phyloP scores from a whole-genome alignment of 2,329 filamentous ascomycete genomes.

The Elsinoe necatrix region DNA sequence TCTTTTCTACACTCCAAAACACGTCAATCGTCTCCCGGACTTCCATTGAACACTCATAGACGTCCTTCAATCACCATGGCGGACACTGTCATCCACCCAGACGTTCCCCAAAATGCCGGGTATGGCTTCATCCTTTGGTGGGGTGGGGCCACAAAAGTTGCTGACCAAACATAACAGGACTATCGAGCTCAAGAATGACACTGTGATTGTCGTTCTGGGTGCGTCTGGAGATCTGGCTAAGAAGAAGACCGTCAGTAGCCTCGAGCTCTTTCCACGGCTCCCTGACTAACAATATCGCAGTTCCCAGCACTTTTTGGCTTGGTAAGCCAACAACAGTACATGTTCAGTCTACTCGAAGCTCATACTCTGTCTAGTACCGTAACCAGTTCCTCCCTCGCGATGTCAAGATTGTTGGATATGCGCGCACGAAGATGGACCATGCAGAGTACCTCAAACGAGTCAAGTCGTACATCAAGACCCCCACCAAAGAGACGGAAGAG shows the following conservation, averaged over 20 bases:
- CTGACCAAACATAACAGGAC: conserved; percentile 45
- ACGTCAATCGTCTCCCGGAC: background rate
- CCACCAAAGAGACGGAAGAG: conserved; percentile 93
- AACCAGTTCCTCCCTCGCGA: conserved; percentile 98
- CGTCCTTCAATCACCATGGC: conserved; percentile 31
- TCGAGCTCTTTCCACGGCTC: background rate
- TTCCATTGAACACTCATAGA: background rate
- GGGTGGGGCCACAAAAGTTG: conserved; percentile 15
- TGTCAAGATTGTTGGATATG: conserved; percentile 96
- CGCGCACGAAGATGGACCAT: conserved; percentile 98
- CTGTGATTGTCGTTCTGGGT: conserved; percentile 89
- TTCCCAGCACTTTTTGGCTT: conserved; percentile 96
- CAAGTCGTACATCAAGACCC: conserved; percentile 97
- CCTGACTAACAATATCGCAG: conserved; percentile 38
- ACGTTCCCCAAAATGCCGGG: conserved; percentile 40
- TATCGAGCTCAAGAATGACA: conserved; percentile 97
- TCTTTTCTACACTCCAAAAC: background rate
- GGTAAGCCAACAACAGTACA: conserved; percentile 50
- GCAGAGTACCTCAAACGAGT: conserved; percentile 90
- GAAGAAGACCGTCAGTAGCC: conserved; percentile 84
- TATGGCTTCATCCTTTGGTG: conserved; percentile 26
- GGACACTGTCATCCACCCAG: conserved; percentile 41
- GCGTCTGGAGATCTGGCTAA: conserved; percentile 97
- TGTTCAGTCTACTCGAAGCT: conserved; percentile 21
- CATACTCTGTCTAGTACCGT: conserved; percentile 50